A percentile compares a stretch with the other conserved stretches of the same genome.
Conservation (phyloP, 768 basidiomycete species). For the Tephrocybe sp. region DNA sequence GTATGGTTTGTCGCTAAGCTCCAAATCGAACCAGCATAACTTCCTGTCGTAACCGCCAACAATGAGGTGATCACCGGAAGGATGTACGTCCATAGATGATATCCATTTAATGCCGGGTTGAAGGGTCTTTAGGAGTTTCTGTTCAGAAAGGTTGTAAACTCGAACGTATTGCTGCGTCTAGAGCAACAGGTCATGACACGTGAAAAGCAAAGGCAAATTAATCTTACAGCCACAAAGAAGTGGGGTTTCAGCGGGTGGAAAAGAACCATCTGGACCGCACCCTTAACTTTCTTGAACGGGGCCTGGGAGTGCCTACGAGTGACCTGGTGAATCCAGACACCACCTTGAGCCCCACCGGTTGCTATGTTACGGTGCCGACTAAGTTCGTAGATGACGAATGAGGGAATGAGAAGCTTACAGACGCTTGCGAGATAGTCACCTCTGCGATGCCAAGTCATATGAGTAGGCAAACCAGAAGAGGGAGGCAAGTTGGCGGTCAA, state of each 20-base stretch:
- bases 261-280: constrained; percentile 83
- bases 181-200: constrained; percentile 12
- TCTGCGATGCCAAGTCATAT: constrained; percentile 89
- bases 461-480: constrained; percentile 70
- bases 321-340: constrained; percentile 95
- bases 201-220: constrained; percentile 4
- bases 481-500: constrained; percentile 63
- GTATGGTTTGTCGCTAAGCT: constrained; percentile 95
- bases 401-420: constrained; percentile 58
- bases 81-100: constrained; percentile 95
- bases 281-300: constrained; percentile 95
- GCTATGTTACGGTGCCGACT: constrained; percentile 37
- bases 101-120: constrained; percentile 97
- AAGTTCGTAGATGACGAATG: constrained; percentile 7
- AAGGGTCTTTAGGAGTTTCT: constrained; percentile 92
- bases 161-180: constrained; percentile 97
- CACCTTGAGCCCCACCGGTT: constrained; percentile 68
- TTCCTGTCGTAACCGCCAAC: constrained; percentile 98
- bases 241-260: constrained; percentile 96
- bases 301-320: constrained; percentile 94
- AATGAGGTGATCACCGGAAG: constrained; percentile 93
- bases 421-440: constrained; percentile 97
- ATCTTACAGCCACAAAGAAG: constrained; percentile 94
- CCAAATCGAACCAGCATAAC: constrained; percentile 98
- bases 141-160: constrained; percentile 91